These are phyloP conservation scores for Oryza glaberrima DNA, from an alignment of 176 grass and related monocot species.

Conservation along the genomic window DNA sequence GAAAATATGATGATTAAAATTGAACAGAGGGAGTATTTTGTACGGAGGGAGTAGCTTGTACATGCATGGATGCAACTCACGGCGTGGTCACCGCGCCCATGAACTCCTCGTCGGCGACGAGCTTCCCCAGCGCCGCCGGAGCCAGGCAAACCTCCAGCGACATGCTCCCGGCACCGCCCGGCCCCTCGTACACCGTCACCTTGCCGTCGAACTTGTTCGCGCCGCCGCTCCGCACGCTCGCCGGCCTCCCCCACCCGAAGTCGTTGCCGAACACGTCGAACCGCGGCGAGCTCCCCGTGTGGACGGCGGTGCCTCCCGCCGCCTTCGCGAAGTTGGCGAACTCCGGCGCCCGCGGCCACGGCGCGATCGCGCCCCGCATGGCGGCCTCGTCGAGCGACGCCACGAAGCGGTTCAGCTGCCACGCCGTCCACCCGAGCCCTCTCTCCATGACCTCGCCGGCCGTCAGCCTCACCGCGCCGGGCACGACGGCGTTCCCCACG, in stretches of 20 bases:
- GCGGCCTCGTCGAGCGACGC: constrained; percentile 14
- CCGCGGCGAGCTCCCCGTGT: constrained; percentile 4
- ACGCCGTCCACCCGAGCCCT: constrained; percentile 20
- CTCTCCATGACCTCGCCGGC: constrained; percentile 16
- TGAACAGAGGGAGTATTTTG: no score
- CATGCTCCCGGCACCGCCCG: neutral
- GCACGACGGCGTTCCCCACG: constrained; percentile 37
- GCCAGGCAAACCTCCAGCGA: constrained; percentile 20
- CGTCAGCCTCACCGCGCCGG: neutral
- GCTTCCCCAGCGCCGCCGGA: constrained; percentile 16
- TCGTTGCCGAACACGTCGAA: no score
- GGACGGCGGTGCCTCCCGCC: neutral
- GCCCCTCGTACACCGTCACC: constrained; percentile 36
- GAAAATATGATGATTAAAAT: no score
- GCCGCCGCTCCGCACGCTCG: constrained; percentile 37
- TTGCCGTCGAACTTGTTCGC: constrained; percentile 52
- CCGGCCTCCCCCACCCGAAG: constrained; percentile 45
- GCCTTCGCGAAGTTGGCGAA: neutral
- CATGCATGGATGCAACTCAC: neutral
- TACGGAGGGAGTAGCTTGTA: no score
- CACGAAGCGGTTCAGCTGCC: constrained; percentile 26
- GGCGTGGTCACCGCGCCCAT: constrained; percentile 9
- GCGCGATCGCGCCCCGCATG: neutral
- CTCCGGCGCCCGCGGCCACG: neutral
- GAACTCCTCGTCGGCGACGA: constrained; percentile 33